Evolutionary conservation across 805 yeast genomes (phyloP).

Genomic region (Candida ulmi): DNA sequence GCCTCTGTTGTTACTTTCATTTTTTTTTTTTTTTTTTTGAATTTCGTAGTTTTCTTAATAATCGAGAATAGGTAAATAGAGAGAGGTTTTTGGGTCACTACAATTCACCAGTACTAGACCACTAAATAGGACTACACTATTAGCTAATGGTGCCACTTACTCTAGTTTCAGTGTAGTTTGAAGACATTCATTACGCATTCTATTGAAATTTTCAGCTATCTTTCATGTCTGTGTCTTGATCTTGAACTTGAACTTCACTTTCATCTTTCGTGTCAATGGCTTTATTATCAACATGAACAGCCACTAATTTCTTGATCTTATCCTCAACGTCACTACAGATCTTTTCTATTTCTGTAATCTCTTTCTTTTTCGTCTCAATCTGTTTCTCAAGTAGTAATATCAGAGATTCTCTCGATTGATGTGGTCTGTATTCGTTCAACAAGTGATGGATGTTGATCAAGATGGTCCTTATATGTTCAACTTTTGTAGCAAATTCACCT

Average conservation of each 20-base stretch:
- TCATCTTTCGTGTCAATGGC: conserved; percentile 1
- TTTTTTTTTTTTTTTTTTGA: not conserved
- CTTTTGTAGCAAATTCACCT: conserved; percentile 49
- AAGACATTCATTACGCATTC: too few species aligned
- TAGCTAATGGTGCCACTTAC: too few species aligned
- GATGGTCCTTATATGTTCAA: conserved; percentile 75
- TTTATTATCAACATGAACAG: conserved; percentile 20
- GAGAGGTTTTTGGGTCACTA: too few species aligned
- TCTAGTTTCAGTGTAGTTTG: too few species aligned
- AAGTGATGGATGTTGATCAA: conserved; percentile 88
- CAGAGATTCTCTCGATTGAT: conserved; percentile 87
- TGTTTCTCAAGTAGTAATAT: conserved; percentile 69
- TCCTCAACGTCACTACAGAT: conserved; percentile 36
- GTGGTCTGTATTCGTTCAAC: conserved; percentile 88
- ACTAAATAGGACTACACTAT: too few species aligned
- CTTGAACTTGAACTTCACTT: not conserved
- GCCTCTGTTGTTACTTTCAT: not conserved
- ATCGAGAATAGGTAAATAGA: too few species aligned
- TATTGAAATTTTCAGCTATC: not conserved
- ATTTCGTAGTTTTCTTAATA: too few species aligned
- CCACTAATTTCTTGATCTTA: conserved; percentile 29
- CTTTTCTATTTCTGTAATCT: conserved; percentile 39
- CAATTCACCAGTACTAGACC: too few species aligned
- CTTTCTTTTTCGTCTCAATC: conserved; percentile 54
- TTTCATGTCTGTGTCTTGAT: not conserved